Evolutionary conservation across 1,284 basidiomycete genomes (phyloP).

Genomic region (Puccinia coronata): DNA sequence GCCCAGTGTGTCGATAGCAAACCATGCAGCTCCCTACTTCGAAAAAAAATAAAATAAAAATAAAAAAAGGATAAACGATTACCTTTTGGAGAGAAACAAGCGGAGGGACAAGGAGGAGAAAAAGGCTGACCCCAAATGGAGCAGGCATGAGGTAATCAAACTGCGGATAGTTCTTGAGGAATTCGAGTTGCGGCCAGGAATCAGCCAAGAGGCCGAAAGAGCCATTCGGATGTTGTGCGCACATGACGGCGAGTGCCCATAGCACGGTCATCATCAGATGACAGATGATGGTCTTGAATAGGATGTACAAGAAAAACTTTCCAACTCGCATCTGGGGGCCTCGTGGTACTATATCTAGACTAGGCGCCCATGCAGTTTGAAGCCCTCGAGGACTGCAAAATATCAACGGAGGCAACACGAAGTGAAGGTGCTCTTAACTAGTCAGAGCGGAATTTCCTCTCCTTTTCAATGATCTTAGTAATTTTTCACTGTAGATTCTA

Average conservation of each 20-base stretch:
- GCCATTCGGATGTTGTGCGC: conserved; percentile 29
- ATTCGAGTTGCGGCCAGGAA: background rate
- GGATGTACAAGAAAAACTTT: conserved; percentile 4
- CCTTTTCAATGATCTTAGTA: background rate
- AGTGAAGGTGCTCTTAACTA: too few species aligned
- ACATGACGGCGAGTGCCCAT: conserved; percentile 12
- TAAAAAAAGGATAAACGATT: too few species aligned
- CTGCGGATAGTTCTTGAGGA: conserved; percentile 23
- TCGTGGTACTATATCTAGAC: conserved; percentile 7
- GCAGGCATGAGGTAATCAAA: background rate
- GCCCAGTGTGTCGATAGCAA: conserved; percentile 26
- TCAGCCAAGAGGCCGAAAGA: conserved; percentile 14
- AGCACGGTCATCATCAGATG: conserved; percentile 11
- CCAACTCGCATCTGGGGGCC: background rate
- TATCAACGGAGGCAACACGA: background rate
- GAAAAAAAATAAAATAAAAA: background rate
- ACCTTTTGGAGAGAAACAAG: background rate
- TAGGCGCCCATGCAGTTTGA: conserved; percentile 37
- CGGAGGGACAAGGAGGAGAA: background rate
- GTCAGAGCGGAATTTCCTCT: background rate
- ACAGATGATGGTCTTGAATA: background rate
- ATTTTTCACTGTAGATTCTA: too few species aligned
- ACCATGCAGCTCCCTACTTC: conserved; percentile 37
- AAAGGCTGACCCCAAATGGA: conserved; percentile 29
- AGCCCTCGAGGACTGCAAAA: conserved; percentile 42